Evolutionary conservation across 2,329 filamentous ascomycete species (phyloP).

Genomic region (Sclerotinia borealis): DNA sequence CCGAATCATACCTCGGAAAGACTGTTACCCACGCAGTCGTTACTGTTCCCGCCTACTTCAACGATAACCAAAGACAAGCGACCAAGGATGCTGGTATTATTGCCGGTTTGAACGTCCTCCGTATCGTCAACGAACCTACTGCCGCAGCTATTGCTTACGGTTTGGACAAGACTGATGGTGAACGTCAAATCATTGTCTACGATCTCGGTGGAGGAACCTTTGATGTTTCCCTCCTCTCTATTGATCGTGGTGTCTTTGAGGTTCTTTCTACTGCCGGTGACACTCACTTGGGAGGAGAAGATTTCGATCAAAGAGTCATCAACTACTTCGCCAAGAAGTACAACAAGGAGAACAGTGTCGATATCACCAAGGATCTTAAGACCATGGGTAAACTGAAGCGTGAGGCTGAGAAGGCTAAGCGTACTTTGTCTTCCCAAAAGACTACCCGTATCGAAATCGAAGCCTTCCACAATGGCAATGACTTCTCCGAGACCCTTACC

Average conservation of each 20-base stretch:
- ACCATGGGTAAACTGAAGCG: constrained; percentile 99
- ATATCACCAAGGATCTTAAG: constrained; percentile 92
- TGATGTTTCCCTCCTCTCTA: constrained; percentile 88
- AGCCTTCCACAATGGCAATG: constrained; percentile 91
- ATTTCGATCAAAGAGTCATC: constrained; percentile 97
- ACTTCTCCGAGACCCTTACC: constrained; percentile 97
- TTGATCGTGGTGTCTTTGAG: constrained; percentile 90
- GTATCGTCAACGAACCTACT: constrained; percentile 95
- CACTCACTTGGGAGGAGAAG: constrained; percentile 95
- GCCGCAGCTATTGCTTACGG: constrained; percentile 93
- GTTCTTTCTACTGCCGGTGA: constrained; percentile 93
- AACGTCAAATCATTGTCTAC: constrained; percentile 87
- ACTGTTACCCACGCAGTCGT: constrained; percentile 85
- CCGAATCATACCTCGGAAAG: constrained; percentile 73
- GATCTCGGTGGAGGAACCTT: constrained; percentile 93
- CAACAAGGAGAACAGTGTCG: constrained; percentile 96
- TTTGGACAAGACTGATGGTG: constrained; percentile 76
- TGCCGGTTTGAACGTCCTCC: constrained; percentile 88
- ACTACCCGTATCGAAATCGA: constrained; percentile 94
- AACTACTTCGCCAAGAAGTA: constrained; percentile 93
- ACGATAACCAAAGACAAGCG: constrained; percentile 93
- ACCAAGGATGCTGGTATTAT: constrained; percentile 94
- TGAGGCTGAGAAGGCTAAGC: constrained; percentile 99
- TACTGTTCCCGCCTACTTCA: constrained; percentile 96
- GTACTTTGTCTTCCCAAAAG: constrained; percentile 91